A percentile compares a stretch with the other conserved stretches of the same genome.
Evolutionary conservation across 2,329 filamentous ascomycete genomes (phyloP).

Genomic region (Trichophaea hybrida): DNA sequence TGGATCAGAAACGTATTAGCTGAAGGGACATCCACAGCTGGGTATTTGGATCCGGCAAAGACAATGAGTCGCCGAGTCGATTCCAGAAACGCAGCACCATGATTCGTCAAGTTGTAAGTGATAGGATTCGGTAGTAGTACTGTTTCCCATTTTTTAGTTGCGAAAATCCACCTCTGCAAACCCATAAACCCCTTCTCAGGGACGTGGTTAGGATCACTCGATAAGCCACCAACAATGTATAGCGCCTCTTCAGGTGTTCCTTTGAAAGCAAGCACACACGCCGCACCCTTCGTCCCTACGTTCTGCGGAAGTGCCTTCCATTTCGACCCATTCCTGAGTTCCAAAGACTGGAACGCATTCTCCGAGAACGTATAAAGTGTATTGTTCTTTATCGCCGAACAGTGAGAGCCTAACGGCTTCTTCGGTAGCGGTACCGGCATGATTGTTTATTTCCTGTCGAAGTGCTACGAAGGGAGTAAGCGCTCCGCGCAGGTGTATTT

Average conservation of each 20-base stretch:
- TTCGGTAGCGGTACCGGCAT: slow-evolving; percentile 1
- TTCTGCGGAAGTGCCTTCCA: slow-evolving; percentile 24
- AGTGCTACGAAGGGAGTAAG: background rate
- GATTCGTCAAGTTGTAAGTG: slow-evolving; percentile 25
- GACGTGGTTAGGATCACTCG: slow-evolving; percentile 14
- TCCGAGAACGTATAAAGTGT: slow-evolving; percentile 27
- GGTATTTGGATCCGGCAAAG: slow-evolving; percentile 26
- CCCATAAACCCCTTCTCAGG: slow-evolving; percentile 25
- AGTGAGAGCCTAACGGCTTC: slow-evolving; percentile 20
- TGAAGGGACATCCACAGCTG: slow-evolving; percentile 22
- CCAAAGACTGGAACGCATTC: slow-evolving; percentile 25
- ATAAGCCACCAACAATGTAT: slow-evolving; percentile 26
- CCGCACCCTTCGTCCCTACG: slow-evolving; percentile 22
- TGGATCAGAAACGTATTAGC: slow-evolving; percentile 26
- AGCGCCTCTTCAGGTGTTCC: slow-evolving; percentile 25
- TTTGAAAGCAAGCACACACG: slow-evolving; percentile 25
- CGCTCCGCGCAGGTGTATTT: slow-evolving; percentile 2
- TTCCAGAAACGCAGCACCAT: slow-evolving; percentile 26
- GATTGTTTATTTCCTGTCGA: background rate
- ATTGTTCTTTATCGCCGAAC: slow-evolving; percentile 23
- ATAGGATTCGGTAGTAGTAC: slow-evolving; percentile 19
- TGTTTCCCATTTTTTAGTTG: slow-evolving; percentile 24
- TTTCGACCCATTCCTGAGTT: slow-evolving; percentile 21
- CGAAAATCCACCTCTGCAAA: slow-evolving; percentile 25
- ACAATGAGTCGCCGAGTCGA: slow-evolving; percentile 25